These are phyloP conservation scores for Pisolithus sp. DNA, from an alignment of 768 basidiomycete genomes.

Conservation along the genomic window DNA sequence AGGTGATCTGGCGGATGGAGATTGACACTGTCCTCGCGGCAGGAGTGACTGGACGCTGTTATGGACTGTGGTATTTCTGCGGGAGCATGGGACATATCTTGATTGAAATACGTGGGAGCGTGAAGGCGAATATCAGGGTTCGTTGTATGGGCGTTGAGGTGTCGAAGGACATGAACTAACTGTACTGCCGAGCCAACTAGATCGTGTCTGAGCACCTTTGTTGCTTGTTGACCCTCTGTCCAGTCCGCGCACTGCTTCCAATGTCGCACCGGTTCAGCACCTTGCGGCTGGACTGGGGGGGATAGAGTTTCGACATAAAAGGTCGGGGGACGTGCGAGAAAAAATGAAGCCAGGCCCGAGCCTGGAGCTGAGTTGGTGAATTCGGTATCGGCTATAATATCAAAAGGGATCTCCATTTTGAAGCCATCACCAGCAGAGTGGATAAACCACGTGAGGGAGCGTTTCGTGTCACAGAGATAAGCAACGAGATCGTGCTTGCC, in stretches of 20 bases:
- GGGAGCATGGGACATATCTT: slow-evolving; percentile 24
- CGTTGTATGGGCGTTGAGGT: slow-evolving; percentile 30
- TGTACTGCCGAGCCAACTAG: slow-evolving; percentile 60
- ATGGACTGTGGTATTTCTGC: slow-evolving; percentile 39
- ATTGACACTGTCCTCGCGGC: slow-evolving; percentile 18
- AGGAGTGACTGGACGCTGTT: slow-evolving; percentile 27
- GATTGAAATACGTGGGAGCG: slow-evolving; percentile 30
- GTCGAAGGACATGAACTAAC: slow-evolving; percentile 49
- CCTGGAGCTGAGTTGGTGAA: slow-evolving; percentile 51
- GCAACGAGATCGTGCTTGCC: slow-evolving; percentile 64
- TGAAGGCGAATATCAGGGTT: slow-evolving; percentile 32
- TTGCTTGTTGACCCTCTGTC: slow-evolving; percentile 71
- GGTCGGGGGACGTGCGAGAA: slow-evolving; percentile 57
- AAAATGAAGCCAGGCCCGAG: slow-evolving; percentile 53
- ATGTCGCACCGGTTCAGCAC: slow-evolving; percentile 27
- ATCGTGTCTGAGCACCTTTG: slow-evolving; percentile 55
- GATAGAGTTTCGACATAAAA: slow-evolving; percentile 58
- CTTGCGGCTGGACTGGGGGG: slow-evolving; percentile 23
- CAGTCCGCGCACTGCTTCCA: slow-evolving; percentile 72
- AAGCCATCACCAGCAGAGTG: slow-evolving; percentile 65
- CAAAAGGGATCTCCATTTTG: slow-evolving; percentile 81
- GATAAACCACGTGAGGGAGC: slow-evolving; percentile 74
- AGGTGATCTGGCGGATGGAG: slow-evolving; percentile 14
- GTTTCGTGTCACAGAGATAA: slow-evolving; percentile 63
- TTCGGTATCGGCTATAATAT: slow-evolving; percentile 50